Evolutionary conservation across 495 filamentous ascomycete species (phyloP), one percentile per base, ranked within the genome.

Genomic region (Cetradonia linearis): DNA sequence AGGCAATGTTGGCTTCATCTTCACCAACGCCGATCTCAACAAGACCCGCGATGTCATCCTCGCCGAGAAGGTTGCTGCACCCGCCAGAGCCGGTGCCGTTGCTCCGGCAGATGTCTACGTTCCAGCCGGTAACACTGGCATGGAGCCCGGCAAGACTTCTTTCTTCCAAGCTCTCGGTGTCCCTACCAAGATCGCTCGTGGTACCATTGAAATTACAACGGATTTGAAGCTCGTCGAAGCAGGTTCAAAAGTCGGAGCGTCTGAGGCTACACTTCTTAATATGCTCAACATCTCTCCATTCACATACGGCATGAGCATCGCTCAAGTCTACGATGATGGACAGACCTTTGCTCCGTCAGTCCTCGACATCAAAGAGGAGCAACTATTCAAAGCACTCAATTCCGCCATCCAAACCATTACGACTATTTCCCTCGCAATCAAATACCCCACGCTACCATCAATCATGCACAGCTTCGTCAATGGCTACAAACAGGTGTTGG

Each of bases 101-200:
- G 94, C 93, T 65, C 93, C 93, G 65, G 77, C 66, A 70, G 93
- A 99, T 72, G 92, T 85, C 69, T 97, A 79, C 79, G 77, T 98
- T 62, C 93, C 93, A 55, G 93, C 89, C 64, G 92, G 93, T 77
- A 98, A 95, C 83, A 99, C 94, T 65, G 93, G 93, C 81, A 99
- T 99, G 93, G 93, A 99, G 77, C 93, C 93, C 73, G 93, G 93
- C 78, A 99, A 99, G 86, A 99, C 93, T 68, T 96, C 93, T 68
- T 99, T 99, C 91, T 99, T 99, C 90, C 93, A 99, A 83, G 93
- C 93, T 72, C 94, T 99, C 74, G 93, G 93, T 88, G 89, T 99
- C 76, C 93, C 93, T 73, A 99, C 93, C 81, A 99, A 99, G 88
- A 99, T 99, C 78, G 93, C 93, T 70, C 94, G 93, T 95, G 93